A percentile compares a stretch with the other conserved stretches of the same genome.
phyloP scores from a whole-genome alignment of 139 green algal genomes.

The Asterochloris erici region DNA sequence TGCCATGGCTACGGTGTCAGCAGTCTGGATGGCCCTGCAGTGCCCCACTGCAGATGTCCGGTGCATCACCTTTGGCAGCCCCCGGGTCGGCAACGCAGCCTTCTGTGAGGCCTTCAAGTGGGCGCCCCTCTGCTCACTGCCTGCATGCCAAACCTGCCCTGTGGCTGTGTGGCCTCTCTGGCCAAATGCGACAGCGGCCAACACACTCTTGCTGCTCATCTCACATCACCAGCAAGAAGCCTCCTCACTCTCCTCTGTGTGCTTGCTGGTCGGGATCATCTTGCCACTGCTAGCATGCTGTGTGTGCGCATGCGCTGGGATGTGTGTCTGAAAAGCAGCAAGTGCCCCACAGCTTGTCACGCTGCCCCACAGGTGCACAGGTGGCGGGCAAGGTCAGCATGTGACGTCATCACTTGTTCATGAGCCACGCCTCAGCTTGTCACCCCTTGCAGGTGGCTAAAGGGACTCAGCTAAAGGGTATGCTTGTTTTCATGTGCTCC shows the following conservation, averaged over 20 bases:
- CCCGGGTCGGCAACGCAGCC: slow-evolving; percentile 14
- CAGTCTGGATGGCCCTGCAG: slow-evolving; percentile 20
- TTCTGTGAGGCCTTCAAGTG: slow-evolving; percentile 12
- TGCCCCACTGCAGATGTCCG: slow-evolving; percentile 20
- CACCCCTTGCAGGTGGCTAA: no score
- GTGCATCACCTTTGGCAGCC: slow-evolving; percentile 23
- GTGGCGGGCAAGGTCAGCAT: no score
- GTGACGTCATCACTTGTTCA: no score
- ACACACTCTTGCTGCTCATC: neutral
- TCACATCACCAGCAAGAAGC: neutral
- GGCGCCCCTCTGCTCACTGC: neutral
- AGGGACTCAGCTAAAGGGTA: no score
- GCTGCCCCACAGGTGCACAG: no score
- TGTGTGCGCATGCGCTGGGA: neutral
- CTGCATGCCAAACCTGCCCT: neutral
- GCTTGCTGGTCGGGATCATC: neutral
- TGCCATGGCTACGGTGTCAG: slow-evolving; percentile 11
- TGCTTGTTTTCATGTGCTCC: no score
- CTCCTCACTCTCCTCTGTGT: neutral
- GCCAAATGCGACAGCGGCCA: no score
- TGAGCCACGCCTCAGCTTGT: no score
- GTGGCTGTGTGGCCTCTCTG: neutral
- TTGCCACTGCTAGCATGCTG: no score
- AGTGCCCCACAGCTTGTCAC: no score
- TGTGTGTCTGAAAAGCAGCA: neutral